These are phyloP conservation scores for Penicillium concentricum DNA, from an alignment of 2,329 filamentous ascomycete genomes.

Conservation along the genomic window DNA sequence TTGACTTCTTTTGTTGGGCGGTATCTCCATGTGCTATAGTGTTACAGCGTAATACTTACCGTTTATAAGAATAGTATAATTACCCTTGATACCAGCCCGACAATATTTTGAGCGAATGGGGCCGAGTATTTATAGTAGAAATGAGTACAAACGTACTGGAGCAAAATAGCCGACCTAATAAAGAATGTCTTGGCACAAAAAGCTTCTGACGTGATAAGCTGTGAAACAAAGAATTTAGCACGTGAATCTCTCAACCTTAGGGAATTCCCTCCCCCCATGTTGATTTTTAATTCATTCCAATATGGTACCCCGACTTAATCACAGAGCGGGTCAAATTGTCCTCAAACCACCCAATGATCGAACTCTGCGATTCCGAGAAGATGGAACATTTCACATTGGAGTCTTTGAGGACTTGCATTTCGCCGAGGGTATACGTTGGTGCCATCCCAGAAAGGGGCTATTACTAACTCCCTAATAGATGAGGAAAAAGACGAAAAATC, in stretches of 20 bases:
- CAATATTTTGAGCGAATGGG: neutral
- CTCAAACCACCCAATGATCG: neutral
- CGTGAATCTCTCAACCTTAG: too few species aligned
- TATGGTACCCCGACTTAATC: neutral
- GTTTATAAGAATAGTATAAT: neutral
- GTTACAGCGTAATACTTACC: neutral
- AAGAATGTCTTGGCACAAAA: neutral
- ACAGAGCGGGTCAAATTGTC: neutral
- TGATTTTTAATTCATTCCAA: neutral
- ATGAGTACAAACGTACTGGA: too few species aligned
- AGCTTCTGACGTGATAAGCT: neutral
- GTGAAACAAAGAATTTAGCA: neutral
- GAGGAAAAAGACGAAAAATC: constrained; percentile 57
- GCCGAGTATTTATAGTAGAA: neutral
- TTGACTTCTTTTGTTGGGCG: too few species aligned
- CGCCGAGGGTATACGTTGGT: constrained; percentile 58
- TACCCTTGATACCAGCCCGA: too few species aligned
- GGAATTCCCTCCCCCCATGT: neutral
- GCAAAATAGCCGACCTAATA: neutral
- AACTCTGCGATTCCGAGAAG: constrained; percentile 23
- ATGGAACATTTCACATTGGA: constrained; percentile 48
- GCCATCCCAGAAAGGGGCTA: neutral
- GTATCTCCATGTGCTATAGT: neutral
- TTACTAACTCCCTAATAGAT: constrained; percentile 23
- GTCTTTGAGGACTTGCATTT: constrained; percentile 73